phyloP scores from a whole-genome alignment of 352 stramenopile species.

The Lagenidium giganteum region DNA sequence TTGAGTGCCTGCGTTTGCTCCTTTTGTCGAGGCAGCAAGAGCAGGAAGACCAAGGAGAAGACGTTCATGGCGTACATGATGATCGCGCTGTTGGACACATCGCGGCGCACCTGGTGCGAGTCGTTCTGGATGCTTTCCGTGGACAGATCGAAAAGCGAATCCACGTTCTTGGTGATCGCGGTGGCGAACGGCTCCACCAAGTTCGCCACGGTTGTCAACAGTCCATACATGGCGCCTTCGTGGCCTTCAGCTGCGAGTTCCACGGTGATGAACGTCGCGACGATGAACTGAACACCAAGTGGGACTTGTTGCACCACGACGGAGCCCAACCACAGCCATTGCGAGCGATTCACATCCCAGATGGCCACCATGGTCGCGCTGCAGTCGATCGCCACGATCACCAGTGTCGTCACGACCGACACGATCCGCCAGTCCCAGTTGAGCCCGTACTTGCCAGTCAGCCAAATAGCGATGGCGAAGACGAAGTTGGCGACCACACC shows the following conservation, averaged over 20 bases:
- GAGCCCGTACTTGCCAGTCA: slow-evolving; percentile 35
- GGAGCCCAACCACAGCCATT: slow-evolving; percentile 57
- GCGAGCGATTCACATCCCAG: slow-evolving; percentile 59
- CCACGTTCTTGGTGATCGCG: slow-evolving; percentile 33
- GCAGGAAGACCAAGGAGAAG: slow-evolving; percentile 39
- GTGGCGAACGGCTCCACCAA: slow-evolving; percentile 36
- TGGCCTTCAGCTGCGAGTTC: slow-evolving; percentile 51
- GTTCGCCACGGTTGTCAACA: slow-evolving; percentile 62
- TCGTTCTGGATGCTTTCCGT: slow-evolving; percentile 52
- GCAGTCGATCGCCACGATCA: slow-evolving; percentile 37
- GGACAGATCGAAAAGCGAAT: slow-evolving; percentile 32
- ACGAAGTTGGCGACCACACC: slow-evolving; percentile 24
- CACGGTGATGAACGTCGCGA: slow-evolving; percentile 51
- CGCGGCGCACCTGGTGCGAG: slow-evolving; percentile 26
- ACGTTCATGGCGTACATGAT: slow-evolving; percentile 54
- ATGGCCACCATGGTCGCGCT: slow-evolving; percentile 55
- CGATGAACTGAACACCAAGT: slow-evolving; percentile 44
- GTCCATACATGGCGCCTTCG: slow-evolving; percentile 57
- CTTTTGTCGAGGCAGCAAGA: slow-evolving; percentile 62
- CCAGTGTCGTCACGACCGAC: slow-evolving; percentile 29
- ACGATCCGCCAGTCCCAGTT: slow-evolving; percentile 50
- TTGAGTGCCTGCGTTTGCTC: slow-evolving; percentile 61
- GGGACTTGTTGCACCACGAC: slow-evolving; percentile 40
- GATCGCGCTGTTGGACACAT: slow-evolving; percentile 43
- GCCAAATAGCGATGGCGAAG: slow-evolving; percentile 28